Conservation (phyloP, 805 yeast genomes). For the Kurtzmaniella fragi region DNA sequence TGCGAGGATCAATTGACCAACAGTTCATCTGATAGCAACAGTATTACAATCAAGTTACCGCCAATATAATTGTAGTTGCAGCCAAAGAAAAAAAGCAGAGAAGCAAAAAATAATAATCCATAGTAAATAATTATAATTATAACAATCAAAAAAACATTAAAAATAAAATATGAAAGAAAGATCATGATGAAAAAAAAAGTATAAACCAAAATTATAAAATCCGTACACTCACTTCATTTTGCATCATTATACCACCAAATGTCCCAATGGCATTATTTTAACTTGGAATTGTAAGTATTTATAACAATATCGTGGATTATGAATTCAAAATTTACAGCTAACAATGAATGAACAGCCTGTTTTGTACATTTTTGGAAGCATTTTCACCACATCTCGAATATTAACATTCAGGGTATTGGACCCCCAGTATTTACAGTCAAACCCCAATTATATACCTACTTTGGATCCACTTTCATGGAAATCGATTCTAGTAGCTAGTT, state of each 20-base stretch:
- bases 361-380: too few species aligned
- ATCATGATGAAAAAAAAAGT: neutral
- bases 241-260: neutral
- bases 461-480: conserved; percentile 31
- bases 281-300: conserved; percentile 18
- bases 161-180: neutral
- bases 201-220: neutral
- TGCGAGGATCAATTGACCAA: neutral
- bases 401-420: conserved; percentile 12
- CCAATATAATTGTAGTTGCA: neutral
- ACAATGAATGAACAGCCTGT: too few species aligned
- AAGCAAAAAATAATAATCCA: neutral
- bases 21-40: conserved; percentile 18
- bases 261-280: conserved; percentile 20
- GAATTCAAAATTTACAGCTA: too few species aligned
- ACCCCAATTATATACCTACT: conserved; percentile 10
- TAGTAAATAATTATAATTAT: neutral
- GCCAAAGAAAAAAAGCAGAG: neutral
- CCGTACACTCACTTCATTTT: neutral
- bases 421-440: conserved; percentile 10
- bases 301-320: too few species aligned
- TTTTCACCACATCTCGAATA: neutral
- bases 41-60: conserved; percentile 26
- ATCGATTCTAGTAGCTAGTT: conserved; percentile 15
- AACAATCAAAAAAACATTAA: neutral